Evolutionary conservation across 2,329 filamentous ascomycete species (phyloP), one percentile per base, ranked within the genome.

Genomic region (Samsoniella hepiali): DNA sequence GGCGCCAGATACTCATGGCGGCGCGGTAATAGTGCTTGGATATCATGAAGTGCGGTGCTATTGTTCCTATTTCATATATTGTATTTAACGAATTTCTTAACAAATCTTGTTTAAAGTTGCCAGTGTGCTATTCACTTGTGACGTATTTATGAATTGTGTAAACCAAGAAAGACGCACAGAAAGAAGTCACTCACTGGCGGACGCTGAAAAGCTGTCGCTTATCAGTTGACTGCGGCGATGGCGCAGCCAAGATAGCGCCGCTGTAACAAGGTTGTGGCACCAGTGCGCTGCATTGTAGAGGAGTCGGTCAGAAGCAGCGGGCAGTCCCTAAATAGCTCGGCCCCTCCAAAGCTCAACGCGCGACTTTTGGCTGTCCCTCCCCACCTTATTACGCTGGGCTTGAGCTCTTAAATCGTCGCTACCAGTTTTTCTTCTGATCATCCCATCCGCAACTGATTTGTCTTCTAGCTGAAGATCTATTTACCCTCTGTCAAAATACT

Each of bases 281-380:
- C 38, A 40, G 45, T 49, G 45, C 45, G n/a, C 8, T 49, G n/a
- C 22, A 22, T 22, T 22, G 22, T 22, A 22, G 22, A 22, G 45
- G 27, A 47, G 44, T 49, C 45, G 27, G 45, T 49, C 22, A 31
- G 45, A 31, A 49, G 45, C 45, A 49, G 27, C 22, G 45, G n/a
- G 7, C 45, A 49, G 45, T 22, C 22, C 22, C 22, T 22, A 49
- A 22, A 22, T 8, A 34, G 32, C 53, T 29, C 53, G 34, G 53
- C 36, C 53, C n/a, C 34, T 42, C 53, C 34, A 42, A 45, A 58
- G 45, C 57, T 60, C 57, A 60, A 60, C 57, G 57, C 47, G 57
- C 57, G 57, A 60, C 57, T 60, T 59, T 60, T 60, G 57, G 45
- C 57, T 50, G 57, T 47, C 57, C 57, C 45, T 51, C 57, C 34